A percentile compares a stretch with the other conserved stretches of the same genome.
Evolutionary conservation across 805 yeast genomes (phyloP).

Genomic region (Candida ficus): DNA sequence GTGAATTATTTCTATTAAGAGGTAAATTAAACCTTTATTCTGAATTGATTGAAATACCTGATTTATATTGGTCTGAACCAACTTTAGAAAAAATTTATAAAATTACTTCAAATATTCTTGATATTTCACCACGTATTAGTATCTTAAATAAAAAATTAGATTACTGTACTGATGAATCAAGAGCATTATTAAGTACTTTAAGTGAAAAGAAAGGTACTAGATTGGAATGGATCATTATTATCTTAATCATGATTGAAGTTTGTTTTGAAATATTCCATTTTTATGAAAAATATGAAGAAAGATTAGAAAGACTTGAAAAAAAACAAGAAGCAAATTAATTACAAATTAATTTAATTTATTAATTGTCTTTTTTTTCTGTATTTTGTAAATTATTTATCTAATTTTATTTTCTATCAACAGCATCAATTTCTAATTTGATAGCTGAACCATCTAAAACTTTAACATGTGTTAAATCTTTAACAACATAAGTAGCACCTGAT

Average conservation of each 20-base stretch:
- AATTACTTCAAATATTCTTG: slow-evolving; percentile 64
- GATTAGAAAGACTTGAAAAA: neutral
- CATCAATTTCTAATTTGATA: slow-evolving; percentile 21
- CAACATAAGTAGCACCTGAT: slow-evolving; percentile 80
- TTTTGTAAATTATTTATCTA: no score
- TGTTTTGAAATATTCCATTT: slow-evolving; percentile 75
- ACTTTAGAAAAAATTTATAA: slow-evolving; percentile 72
- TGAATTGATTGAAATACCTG: slow-evolving; percentile 89
- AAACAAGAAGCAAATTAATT: neutral
- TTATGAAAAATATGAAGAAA: slow-evolving; percentile 42
- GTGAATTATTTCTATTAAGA: slow-evolving; percentile 66
- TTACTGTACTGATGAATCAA: slow-evolving; percentile 84
- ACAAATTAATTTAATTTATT: no score
- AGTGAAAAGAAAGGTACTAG: slow-evolving; percentile 72
- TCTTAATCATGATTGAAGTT: slow-evolving; percentile 80
- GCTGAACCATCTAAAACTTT: slow-evolving; percentile 22
- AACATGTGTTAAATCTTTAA: slow-evolving; percentile 51
- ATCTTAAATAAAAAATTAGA: slow-evolving; percentile 83
- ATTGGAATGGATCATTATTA: slow-evolving; percentile 84
- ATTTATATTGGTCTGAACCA: slow-evolving; percentile 90
- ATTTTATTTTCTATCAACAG: slow-evolving; percentile 13
- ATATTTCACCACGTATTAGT: slow-evolving; percentile 69
- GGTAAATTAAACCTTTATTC: slow-evolving; percentile 83
- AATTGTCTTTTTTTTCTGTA: no score
- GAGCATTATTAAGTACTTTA: slow-evolving; percentile 67